Conservation (phyloP, 164 flowering plant genomes). For the Akebia trifoliata region DNA sequence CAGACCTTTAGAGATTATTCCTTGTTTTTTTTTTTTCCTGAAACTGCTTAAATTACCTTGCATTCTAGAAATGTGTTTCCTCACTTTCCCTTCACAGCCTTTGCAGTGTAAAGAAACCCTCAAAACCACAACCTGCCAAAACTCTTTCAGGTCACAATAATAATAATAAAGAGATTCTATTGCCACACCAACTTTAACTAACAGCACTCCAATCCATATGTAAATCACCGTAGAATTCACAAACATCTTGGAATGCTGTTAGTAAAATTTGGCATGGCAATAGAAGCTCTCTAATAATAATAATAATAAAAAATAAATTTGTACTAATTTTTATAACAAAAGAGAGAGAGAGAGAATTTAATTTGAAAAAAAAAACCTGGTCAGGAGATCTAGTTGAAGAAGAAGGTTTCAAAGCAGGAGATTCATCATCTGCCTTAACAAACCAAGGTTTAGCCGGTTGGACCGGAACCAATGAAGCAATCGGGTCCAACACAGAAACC, state of each 20-base stretch:
- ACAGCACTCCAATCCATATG: neutral
- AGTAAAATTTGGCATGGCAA: too few species aligned
- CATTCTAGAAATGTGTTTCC: conserved; percentile 88
- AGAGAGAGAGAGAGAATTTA: neutral
- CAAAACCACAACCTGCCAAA: conserved; percentile 72
- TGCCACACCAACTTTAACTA: too few species aligned
- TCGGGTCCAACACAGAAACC: too few species aligned
- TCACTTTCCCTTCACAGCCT: conserved; percentile 89
- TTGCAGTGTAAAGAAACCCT: conserved; percentile 91
- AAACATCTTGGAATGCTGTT: too few species aligned
- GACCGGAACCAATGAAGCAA: too few species aligned
- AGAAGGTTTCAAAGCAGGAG: conserved; percentile 30
- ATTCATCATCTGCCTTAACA: conserved; percentile 15
- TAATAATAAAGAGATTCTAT: too few species aligned
- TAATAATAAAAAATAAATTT: too few species aligned
- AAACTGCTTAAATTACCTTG: too few species aligned
- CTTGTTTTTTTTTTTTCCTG: too few species aligned
- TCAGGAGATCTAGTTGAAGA: conserved; percentile 24
- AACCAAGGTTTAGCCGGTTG: conserved; percentile 6
- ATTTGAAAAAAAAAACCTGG: conserved; percentile 25
- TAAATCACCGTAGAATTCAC: neutral
- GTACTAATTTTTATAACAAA: neutral
- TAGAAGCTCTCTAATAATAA: too few species aligned
- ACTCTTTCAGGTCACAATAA: neutral
- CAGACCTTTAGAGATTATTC: too few species aligned